Base-by-base conservation (phyloP, 75 land plant species). In the Sequoiadendron giganteum region DNA sequence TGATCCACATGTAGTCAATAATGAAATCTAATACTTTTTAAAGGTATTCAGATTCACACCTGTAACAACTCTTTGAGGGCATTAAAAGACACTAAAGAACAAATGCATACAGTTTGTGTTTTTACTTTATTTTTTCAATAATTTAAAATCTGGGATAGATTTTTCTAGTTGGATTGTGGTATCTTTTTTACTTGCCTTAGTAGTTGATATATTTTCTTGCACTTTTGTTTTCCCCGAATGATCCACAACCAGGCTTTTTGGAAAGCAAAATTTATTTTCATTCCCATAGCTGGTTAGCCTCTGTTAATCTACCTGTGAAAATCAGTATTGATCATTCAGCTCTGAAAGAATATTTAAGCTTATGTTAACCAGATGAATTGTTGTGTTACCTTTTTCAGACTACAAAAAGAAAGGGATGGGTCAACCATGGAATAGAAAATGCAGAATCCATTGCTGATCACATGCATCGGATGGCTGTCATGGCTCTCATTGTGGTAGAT, bases 381-480 rank as follows among this genome's bases (percentile, higher is more conserved):
- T 85, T 16, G 6, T 45, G 45, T 70, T 87, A 42, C 83, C 56
- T 76, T 45, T 81, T 70, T 36, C 92, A 97, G 99, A 94, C 98
- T 5, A 97, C 99, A 18, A 97, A 96, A 87, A 92, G 99, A 87
- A 93, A 91, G 81, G 99, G 98, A 82, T 97, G 99, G 99, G 90
- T 97, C 86, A 96, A 97, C 89, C 94, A 95, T 88, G 97, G 94
- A 30, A 92, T 97, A 65, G 91, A 96, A 92, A 90, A 94, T 77
- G 93, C 99, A 36, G 99, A 97, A 87, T 97, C 99, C 7, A 95
- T 97, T 91, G 97, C 98, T 72, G 99, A 97, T 88, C 99, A 97
- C 89, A 96, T 96, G 99, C 94, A 97, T 83, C 98, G 96, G 58
- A 97, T 97, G 99, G 95, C 98, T 43, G 85, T 95, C 79, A 97